Evolutionary conservation across 495 filamentous ascomycete species (phyloP), one percentile per base, ranked within the genome.

Genomic region (Thermochaetoides thermophila): DNA sequence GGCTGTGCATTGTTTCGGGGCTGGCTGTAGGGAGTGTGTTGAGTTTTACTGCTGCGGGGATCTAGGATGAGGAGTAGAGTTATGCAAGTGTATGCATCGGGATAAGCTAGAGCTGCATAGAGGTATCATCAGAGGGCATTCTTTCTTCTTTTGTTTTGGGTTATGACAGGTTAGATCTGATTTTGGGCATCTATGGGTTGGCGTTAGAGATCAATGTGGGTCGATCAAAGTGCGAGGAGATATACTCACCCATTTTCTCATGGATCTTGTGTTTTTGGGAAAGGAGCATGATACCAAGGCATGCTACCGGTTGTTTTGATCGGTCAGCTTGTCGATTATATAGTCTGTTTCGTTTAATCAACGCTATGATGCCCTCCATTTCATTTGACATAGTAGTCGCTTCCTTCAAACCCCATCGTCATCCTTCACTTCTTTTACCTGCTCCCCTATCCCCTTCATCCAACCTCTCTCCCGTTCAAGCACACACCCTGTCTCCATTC

Each of bases 11-110:
- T 23, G 81, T 94, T 17, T 78, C 64, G 15, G 89, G 89, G 2
- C 54, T 96, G 57, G 71, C 82, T 3, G 71, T 69, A 27, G 89
- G 89, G 10, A 95, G 86, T 63, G 57, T 96, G 46, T 52, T 85
- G 56, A 95, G 87, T 53, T 99, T 96, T 55, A 57, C 72, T 17
- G 76, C 69, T 42, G 66, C 72, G 15, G 64, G 64, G 7, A 45
- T 64, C 30, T 66, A 36, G 53, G 12, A 1, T 8, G 8, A 5
- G 10, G 16, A 5, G 1, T 30, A 8, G 12, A 3, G 14, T 35
- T 29, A 15, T 27, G 17, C 8, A 20, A n/a, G 23, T 5, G 13
- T 15, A 21, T 24, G 20, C 10, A 17, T 24, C 14, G 15, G 19
- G 17, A 7, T 36, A 20, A 5, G 17, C 5, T 6, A 7, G 9